Base-by-base conservation (phyloP, 768 basidiomycete species). In the Mycena polygramma region DNA sequence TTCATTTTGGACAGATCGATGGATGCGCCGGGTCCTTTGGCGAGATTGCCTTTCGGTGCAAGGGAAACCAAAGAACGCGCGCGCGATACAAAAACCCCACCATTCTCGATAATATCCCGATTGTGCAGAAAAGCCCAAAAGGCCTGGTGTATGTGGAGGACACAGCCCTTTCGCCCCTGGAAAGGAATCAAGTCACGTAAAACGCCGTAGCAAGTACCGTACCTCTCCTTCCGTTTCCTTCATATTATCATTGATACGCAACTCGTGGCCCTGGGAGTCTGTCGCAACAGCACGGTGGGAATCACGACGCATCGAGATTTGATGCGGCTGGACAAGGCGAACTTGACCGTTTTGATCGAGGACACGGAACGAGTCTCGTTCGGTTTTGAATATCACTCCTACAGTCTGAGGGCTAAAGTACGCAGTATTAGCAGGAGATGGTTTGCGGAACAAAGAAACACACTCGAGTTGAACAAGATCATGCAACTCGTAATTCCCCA, bases 381-480 rank as follows among this genome's bases (percentile, higher is more conserved):
- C 98, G 1, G 96, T 97, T 80, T 97, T 97, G 88, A 93, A 98
- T 72, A 99, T 98, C 69, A 99, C 95, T 78, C 96, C 98, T 43
- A 96, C 95, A 7, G 96, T 97, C 79, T 96, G 94, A 37, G 90
- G 87, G 80, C 96, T 98, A 74, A 35, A 36, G 36, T 53, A 19
- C 45, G 22, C 55, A 35, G 19, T 20, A 55, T 49, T 76, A 73
- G 67, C 73, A 71, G 49, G 26, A 65, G 72, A 46, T 54, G 62
- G 19, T 48, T 49, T 17, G 24, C 36, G 24, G 11, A 22, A 51
- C 41, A 53, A 14, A 30, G 46, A 52, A 15, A 87, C 95, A 74
- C 79, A 97, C 96, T 99, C 97, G 19, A 99, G 88, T 83, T 97
- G 96, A 41, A 99, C 96, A 67, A 99, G 83, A 78, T 99, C 97